Percentiles rank a stretch among this genome's conserved stretches.
Conservation (phyloP, 2,329 filamentous ascomycete genomes). For the Harringtonia lauricola region DNA sequence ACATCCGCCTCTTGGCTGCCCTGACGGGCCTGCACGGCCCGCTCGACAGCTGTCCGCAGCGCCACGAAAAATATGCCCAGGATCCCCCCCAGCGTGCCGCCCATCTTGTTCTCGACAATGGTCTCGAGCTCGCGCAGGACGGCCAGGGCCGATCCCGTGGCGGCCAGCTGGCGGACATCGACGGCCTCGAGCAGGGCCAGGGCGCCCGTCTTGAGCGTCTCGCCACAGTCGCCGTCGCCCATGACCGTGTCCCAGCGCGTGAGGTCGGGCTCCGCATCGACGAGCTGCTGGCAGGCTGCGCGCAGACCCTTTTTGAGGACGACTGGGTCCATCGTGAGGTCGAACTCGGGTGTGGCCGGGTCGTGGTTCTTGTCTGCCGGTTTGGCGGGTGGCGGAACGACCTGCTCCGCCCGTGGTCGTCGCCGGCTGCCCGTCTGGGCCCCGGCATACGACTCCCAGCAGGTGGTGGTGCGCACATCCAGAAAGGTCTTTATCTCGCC, state of each 20-base stretch:
- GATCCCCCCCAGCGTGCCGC: constrained; percentile 39
- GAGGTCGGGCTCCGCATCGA: constrained; percentile 49
- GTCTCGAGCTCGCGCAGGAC: constrained; percentile 39
- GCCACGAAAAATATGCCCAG: constrained; percentile 44
- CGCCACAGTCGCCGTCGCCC: constrained; percentile 57
- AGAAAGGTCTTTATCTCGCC: constrained; percentile 50
- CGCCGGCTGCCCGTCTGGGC: constrained; percentile 29
- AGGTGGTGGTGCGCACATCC: constrained; percentile 50
- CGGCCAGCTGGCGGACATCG: constrained; percentile 20
- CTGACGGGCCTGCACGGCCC: constrained; percentile 4
- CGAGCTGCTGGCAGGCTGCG: constrained; percentile 37
- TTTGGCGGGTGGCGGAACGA: constrained; percentile 21
- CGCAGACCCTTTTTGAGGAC: constrained; percentile 44
- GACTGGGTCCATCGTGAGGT: constrained; percentile 38
- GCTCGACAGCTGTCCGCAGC: constrained; percentile 26
- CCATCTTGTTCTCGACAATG: constrained; percentile 46
- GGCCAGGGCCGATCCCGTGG: constrained; percentile 32
- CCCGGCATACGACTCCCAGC: constrained; percentile 41
- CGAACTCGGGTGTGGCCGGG: constrained; percentile 16
- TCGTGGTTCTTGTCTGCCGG: background rate
- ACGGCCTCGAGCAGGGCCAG: constrained; percentile 35
- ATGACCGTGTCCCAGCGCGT: constrained; percentile 53
- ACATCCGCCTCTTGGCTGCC: constrained; percentile 16
- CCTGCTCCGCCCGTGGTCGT: constrained; percentile 31
- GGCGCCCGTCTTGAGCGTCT: constrained; percentile 46